Base-by-base conservation (phyloP, 495 filamentous ascomycete genomes). In the Rhizodiscina lignyota region DNA sequence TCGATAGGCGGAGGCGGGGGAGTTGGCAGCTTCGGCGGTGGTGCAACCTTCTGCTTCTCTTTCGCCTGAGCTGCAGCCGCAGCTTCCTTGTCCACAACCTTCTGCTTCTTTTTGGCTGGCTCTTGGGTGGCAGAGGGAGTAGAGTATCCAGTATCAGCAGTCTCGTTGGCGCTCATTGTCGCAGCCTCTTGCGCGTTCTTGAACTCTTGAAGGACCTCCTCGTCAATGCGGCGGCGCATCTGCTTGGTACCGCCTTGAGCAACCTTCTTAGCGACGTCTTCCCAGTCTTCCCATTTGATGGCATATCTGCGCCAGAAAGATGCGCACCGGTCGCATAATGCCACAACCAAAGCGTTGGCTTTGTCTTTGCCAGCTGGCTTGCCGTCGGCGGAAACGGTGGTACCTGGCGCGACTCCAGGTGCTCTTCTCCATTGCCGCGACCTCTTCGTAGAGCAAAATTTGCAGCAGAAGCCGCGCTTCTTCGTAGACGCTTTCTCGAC, bases 241-340 rank as follows among this genome's bases (percentile, higher is more conserved):
- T 80, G 80, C 39, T 82, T 77, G 26, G 84, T 82, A 28, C 85
- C 83, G 38, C 72, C 75, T 35, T 75, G 73, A 2, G 74, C 74
- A 35, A 91, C 74, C 62, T 91, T 89, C 63, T 89, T 94, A 17
- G 77, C 75, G 22, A 94, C 67, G 43, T 96, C 89, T 36, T 96
- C 89, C n/a, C 81, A 66, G 44, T 91, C 80, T 51, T 96, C 89
- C 73, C 83, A 99, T 40, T 89, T 82, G 37, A 99, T 84, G 6
- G 77, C 85, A 49, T 96, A 96, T 38, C 86, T 79, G 21, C 89
- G 71, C 89, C 89, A 99, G 21, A 96, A 60, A 30, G 82, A 68
- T 15, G 83, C 85, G 56, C 89, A 99, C 4, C 86, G 74, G 36
- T 80, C 63, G 53, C 89, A 99, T 4, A 99, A 70, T 1, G 87